A percentile compares a stretch with the other conserved stretches of the same genome.
Conservation (phyloP, 352 stramenopile genomes). For the Phytopythium aichiense region DNA sequence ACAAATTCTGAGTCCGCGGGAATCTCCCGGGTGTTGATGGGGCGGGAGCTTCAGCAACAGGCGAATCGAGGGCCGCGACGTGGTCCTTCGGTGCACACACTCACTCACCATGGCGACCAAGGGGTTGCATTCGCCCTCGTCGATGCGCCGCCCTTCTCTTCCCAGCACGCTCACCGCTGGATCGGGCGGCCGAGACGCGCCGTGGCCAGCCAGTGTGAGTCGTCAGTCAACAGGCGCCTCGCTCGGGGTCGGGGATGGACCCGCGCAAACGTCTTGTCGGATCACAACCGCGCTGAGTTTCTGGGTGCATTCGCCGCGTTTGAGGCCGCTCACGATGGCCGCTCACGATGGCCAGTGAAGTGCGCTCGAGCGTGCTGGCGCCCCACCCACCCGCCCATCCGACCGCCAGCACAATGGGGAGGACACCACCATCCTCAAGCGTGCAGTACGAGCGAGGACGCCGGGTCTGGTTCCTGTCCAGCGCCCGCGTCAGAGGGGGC, state of each 20-base stretch:
- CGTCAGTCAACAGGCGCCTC: background rate
- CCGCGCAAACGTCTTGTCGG: too few species aligned
- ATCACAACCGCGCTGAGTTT: too few species aligned
- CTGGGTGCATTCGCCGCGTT: too few species aligned
- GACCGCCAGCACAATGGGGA: background rate
- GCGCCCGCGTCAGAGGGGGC: background rate
- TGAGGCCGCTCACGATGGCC: too few species aligned
- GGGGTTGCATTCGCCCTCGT: background rate
- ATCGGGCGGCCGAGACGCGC: background rate
- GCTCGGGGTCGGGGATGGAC: too few species aligned
- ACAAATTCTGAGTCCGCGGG: background rate
- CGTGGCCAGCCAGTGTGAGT: background rate
- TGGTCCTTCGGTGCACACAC: too few species aligned
- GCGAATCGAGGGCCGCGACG: too few species aligned
- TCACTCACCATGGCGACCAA: background rate
- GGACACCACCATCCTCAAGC: too few species aligned
- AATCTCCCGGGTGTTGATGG: constrained; percentile 5
- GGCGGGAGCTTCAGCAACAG: background rate
- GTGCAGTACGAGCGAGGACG: background rate
- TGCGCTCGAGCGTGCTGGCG: too few species aligned
- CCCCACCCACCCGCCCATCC: background rate
- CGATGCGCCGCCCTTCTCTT: background rate
- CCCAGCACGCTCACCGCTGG: background rate
- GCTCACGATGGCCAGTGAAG: too few species aligned
- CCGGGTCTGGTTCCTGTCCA: background rate